Evolutionary conservation across 495 filamentous ascomycete genomes (phyloP), one percentile per base, ranked within the genome.

Genomic region (Penicillium riverlandense): DNA sequence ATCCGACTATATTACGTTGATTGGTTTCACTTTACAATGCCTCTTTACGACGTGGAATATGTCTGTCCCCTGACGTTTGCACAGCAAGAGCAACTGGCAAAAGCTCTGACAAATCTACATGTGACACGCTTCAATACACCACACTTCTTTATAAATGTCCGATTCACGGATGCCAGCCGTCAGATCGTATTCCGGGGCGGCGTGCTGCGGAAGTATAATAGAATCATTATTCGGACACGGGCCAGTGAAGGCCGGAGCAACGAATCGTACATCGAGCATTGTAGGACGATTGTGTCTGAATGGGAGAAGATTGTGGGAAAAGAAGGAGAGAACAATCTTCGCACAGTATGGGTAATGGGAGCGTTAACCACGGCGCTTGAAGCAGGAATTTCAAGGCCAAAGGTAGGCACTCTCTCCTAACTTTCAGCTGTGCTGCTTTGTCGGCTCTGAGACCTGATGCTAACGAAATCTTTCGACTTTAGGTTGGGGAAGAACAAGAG

Each of bases 21-120:
- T 4, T 22, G 22, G 4, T 4, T 22, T 22, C 22, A 22, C 22
- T 22, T 22, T 22, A 54, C 29, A 37, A 61, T 68, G 63, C 64
- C 64, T 29, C 47, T 63, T 7, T 69, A 66, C 44, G 59, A 66
- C 43, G 45, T 69, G 27, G 53, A 65, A 41, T 49, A 68, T 38
- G 43, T 55, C 28, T 53, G 42, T 22, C 55, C 59, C 0, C 48
- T 68, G 4, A 47, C 48, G 22, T 30, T 40, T 1, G 28, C 48
- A 13, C 52, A 61, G 35, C 58, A 62, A 44, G 56, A 61, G 29
- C 38, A 46, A 2, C 48, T 66, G 28, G 61, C 65, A 12, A 36
- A 45, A 13, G 49, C 54, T 8, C 43, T 66, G 29, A 66, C 63
- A 7, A 37, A 48, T 7, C 52, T 53, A 31, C 65, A 68, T 22